Evolutionary conservation across 306 rosid species (phyloP).

Genomic region (Lupinus albus): DNA sequence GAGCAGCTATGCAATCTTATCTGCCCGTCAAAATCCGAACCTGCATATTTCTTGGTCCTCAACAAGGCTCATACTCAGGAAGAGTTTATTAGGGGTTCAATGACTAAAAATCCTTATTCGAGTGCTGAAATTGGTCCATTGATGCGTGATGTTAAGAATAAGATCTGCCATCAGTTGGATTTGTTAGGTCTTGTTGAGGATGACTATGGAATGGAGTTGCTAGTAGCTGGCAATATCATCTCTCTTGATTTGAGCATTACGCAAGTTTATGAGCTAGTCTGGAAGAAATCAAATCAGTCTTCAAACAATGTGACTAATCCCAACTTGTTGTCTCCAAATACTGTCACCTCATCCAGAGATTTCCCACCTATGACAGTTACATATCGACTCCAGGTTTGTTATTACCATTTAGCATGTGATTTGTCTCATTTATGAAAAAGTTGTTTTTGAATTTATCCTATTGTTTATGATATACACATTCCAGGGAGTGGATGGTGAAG

Average conservation of each 20-base stretch:
- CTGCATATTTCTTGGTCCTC: constrained; percentile 82
- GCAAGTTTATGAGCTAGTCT: constrained; percentile 92
- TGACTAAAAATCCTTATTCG: constrained; percentile 98
- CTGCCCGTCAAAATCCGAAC: constrained; percentile 95
- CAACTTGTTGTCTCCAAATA: constrained; percentile 62
- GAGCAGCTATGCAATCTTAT: constrained; percentile 99
- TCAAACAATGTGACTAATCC: constrained; percentile 61
- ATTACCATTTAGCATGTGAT: constrained; percentile 26
- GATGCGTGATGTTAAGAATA: constrained; percentile 98
- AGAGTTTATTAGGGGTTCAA: constrained; percentile 98
- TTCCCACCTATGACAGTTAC: constrained; percentile 96
- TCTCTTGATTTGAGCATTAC: constrained; percentile 96
- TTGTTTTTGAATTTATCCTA: constrained; percentile 23
- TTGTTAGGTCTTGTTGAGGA: constrained; percentile 85
- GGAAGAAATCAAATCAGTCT: constrained; percentile 94
- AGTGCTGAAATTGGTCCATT: constrained; percentile 96
- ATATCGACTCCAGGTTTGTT: constrained; percentile 94
- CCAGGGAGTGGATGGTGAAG: constrained; percentile 99
- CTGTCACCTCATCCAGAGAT: constrained; percentile 72
- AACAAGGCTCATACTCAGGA: constrained; percentile 99
- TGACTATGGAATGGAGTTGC: constrained; percentile 98
- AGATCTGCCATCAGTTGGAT: constrained; percentile 97
- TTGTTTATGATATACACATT: constrained; percentile 31
- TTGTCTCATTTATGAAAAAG: constrained; percentile 28
- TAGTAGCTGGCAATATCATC: constrained; percentile 97